These are phyloP conservation scores for Diutina pseudorugosa DNA, from an alignment of 1,139 yeast species.

Conservation along the genomic window DNA sequence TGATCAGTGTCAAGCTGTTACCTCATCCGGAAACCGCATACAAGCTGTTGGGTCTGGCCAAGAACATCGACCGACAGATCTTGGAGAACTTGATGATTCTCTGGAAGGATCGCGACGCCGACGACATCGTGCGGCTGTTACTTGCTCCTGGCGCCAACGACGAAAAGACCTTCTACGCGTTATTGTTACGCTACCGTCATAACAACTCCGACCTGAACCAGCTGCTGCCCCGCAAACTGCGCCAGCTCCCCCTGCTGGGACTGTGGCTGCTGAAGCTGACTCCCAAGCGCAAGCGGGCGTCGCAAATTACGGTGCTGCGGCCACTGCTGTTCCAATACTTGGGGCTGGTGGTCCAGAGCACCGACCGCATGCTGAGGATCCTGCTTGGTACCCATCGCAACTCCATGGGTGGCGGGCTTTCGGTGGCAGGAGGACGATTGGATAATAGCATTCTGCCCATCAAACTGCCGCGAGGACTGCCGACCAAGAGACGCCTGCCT, in stretches of 20 bases:
- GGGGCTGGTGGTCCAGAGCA: not conserved
- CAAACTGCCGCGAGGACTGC: not conserved
- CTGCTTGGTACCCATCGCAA: not conserved
- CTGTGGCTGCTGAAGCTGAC: conserved; percentile 2
- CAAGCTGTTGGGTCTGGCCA: conserved; percentile 33
- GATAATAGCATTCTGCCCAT: not conserved
- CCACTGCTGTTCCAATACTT: conserved; percentile 4
- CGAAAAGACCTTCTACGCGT: conserved; percentile 66
- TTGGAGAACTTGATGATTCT: conserved; percentile 56
- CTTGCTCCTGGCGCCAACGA: conserved; percentile 49
- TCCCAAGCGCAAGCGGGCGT: not conserved
- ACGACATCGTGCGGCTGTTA: conserved; percentile 42
- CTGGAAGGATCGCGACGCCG: conserved; percentile 59
- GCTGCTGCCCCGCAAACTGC: not conserved
- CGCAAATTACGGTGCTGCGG: not conserved
- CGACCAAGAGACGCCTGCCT: not conserved
- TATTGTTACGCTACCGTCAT: conserved; percentile 43
- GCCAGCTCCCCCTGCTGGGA: not conserved
- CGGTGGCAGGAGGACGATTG: not conserved
- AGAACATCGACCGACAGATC: conserved; percentile 49
- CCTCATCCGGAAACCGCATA: conserved; percentile 55
- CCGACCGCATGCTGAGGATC: not conserved
- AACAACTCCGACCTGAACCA: conserved; percentile 24
- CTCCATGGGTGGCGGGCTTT: not conserved
- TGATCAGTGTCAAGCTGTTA: conserved; percentile 38